Base-by-base conservation (phyloP, 2,329 filamentous ascomycete species). In the Fusarium foetens region DNA sequence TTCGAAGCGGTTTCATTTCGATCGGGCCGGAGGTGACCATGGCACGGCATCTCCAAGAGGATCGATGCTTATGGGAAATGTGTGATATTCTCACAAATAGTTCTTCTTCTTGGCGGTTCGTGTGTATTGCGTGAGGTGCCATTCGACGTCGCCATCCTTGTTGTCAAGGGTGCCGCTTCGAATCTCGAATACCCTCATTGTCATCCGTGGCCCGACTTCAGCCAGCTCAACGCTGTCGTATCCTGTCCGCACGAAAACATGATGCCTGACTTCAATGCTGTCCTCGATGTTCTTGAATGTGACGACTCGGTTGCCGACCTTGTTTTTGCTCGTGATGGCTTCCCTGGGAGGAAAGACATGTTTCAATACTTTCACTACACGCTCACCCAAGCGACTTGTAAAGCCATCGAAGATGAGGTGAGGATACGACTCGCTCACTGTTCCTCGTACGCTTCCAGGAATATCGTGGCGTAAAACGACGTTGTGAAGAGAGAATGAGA, bases 321-420 rank as follows among this genome's bases (percentile, higher is more conserved):
- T 97, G 38, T 86, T 86, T 72, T 90, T 92, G 78, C 82, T 87
- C 13, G 91, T 93, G 38, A 90, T 87, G 2, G 90, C 87, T 77
- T 98, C 95, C 59, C 95, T 87, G 0, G 97, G 96, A 10, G 96
- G 96, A 78, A 98, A 99, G 5, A 98, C 84, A 76, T 99, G 95
- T 82, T 98, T 97, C 45, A 99, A 82, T 19, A 98, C 93, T 80
- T 97, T 95, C 57, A 94, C 93, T 21, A 98, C 91, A 23, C 96
- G 89, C 76, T 91, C 87, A 60, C 96, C 96, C 10, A 98, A 85
- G 38, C 88, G 89, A 10, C 93, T 94, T 9, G 88, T 92, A 83
- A 99, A 98, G 5, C 94, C 94, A 78, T 99, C 96, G 77, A 99
- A 98, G 70, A 99, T 93, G 6, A 99, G 86, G 78, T 98, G 95